Percentiles rank a stretch among this genome's conserved stretches.
Conservation (phyloP, 768 basidiomycete species). For the Ramaria sp. region DNA sequence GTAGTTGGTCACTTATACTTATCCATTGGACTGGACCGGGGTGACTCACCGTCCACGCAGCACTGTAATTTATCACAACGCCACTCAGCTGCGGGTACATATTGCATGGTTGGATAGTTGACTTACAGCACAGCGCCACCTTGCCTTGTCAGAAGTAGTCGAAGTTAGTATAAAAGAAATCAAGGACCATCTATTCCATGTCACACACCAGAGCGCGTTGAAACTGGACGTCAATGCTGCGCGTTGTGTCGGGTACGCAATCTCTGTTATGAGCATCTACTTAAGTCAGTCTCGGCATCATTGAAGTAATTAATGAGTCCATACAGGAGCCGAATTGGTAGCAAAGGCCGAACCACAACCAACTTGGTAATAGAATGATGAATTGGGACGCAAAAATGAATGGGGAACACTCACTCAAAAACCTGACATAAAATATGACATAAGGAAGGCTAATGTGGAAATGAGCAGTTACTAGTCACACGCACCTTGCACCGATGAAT, state of each 20-base stretch:
- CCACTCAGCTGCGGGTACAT: neutral
- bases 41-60: conserved; percentile 6
- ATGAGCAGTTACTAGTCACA: conserved; percentile 1
- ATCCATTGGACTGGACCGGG: neutral
- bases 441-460: neutral
- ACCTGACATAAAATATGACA: conserved; percentile 6
- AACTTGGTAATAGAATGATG: conserved; percentile 17
- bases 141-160: neutral
- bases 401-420: conserved; percentile 13
- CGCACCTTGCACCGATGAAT: conserved; percentile 46
- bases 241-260: conserved; percentile 62
- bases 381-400: neutral
- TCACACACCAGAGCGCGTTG: conserved; percentile 44
- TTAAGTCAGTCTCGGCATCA: neutral
- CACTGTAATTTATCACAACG: neutral
- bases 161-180: neutral
- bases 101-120: neutral
- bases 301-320: neutral
- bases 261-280: conserved; percentile 48
- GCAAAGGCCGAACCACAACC: conserved; percentile 54
- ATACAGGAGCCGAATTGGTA: conserved; percentile 45
- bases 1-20: conserved; percentile 20
- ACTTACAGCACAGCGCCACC: conserved; percentile 8
- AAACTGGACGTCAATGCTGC: conserved; percentile 52
- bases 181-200: neutral